Percentiles rank a stretch among this genome's conserved stretches.
Conservation (phyloP, 2,329 filamentous ascomycete genomes). For the Fusarium camptoceras region DNA sequence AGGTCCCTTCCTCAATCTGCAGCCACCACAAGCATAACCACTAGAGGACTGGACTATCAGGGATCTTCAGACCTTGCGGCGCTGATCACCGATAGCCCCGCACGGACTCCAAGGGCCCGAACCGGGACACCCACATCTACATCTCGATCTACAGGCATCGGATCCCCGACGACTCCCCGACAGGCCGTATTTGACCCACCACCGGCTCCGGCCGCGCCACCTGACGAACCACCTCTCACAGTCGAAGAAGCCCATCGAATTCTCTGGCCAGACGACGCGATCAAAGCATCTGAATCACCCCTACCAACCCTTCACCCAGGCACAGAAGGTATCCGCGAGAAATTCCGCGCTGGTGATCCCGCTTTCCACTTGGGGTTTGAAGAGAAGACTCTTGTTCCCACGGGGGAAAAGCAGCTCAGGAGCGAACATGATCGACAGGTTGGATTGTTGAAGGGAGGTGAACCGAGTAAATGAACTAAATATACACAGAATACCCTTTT, state of each 20-base stretch:
- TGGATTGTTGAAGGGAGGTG: slow-evolving; percentile 42
- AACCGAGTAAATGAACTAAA: slow-evolving; percentile 32
- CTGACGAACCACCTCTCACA: slow-evolving; percentile 52
- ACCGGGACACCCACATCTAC: slow-evolving; percentile 39
- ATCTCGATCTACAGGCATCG: slow-evolving; percentile 30
- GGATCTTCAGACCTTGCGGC: slow-evolving; percentile 29
- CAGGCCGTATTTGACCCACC: slow-evolving; percentile 28
- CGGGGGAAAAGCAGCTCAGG: slow-evolving; percentile 52
- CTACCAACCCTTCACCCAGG: slow-evolving; percentile 17
- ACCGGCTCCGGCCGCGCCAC: slow-evolving; percentile 5
- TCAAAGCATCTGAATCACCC: slow-evolving; percentile 30
- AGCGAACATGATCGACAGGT: slow-evolving; percentile 49
- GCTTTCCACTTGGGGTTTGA: slow-evolving; percentile 50
- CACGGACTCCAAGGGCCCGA: slow-evolving; percentile 30
- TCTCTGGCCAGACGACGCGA: slow-evolving; percentile 53
- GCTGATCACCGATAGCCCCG: slow-evolving; percentile 35
- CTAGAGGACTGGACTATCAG: slow-evolving; percentile 15
- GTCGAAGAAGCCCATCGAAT: slow-evolving; percentile 56
- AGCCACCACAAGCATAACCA: slow-evolving; percentile 28
- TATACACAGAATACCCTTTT: background rate
- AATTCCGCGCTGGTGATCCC: slow-evolving; percentile 54
- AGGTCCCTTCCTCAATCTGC: slow-evolving; percentile 32
- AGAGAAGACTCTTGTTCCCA: slow-evolving; percentile 54
- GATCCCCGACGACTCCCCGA: slow-evolving; percentile 37
- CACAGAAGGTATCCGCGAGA: slow-evolving; percentile 52